Evolutionary conservation across 2,329 filamentous ascomycete species (phyloP).

Genomic region (Lasiodiplodia gonubiensis): DNA sequence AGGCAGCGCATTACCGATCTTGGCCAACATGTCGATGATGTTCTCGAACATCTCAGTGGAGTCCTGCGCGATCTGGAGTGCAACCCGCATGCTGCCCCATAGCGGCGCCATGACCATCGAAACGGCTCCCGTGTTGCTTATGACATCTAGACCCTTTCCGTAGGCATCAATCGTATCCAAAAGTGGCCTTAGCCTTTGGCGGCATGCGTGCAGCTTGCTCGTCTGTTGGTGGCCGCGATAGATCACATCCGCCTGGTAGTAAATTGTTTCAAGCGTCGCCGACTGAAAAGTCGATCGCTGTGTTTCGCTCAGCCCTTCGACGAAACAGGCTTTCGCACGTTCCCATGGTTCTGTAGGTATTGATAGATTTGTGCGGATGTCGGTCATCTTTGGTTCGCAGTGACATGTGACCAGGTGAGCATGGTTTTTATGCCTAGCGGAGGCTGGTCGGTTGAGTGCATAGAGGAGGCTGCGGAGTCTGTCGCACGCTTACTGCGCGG

Average conservation of each 20-base stretch:
- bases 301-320: conserved; percentile 30
- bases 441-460: neutral
- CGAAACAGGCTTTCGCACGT: conserved; percentile 32
- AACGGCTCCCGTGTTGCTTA: conserved; percentile 30
- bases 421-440: neutral
- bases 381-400: neutral
- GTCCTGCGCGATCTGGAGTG: conserved; percentile 34
- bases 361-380: conserved; percentile 27
- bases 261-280: conserved; percentile 35
- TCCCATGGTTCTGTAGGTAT: conserved; percentile 36
- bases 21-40: conserved; percentile 35
- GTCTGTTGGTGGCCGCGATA: conserved; percentile 32
- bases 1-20: conserved; percentile 34
- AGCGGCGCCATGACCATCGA: conserved; percentile 33
- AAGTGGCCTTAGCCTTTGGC: conserved; percentile 32
- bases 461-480: neutral
- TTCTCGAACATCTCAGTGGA: conserved; percentile 34
- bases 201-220: conserved; percentile 32
- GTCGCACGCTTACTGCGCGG: neutral
- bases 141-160: conserved; percentile 35
- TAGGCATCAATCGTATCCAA: conserved; percentile 33
- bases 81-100: conserved; percentile 35
- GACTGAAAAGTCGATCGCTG: conserved; percentile 30
- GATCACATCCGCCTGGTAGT: conserved; percentile 34
- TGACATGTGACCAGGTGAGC: neutral